Conservation (phyloP, 139 green algal genomes). For the Chlorella sp. region DNA sequence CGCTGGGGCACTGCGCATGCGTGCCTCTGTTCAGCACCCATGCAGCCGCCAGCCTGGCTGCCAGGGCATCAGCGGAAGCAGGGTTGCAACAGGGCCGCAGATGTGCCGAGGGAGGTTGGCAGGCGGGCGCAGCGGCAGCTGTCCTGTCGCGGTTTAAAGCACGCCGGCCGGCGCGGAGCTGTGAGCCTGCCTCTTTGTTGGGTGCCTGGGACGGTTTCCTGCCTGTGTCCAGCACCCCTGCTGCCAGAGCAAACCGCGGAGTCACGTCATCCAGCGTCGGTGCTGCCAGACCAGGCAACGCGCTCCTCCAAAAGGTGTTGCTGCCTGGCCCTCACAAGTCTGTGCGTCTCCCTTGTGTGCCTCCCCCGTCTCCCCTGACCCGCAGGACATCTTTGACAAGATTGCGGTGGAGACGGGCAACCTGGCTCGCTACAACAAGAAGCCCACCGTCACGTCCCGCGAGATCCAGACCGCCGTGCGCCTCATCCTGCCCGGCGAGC, state of each 20-base stretch:
- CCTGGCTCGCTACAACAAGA: constrained; percentile 85
- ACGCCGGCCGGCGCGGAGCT: too few species aligned
- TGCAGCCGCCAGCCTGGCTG: not conserved
- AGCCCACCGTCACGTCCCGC: constrained; percentile 80
- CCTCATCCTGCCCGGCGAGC: constrained; percentile 76
- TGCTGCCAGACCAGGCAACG: not conserved
- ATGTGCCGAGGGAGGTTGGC: not conserved
- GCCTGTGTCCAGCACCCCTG: too few species aligned
- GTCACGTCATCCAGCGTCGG: not conserved
- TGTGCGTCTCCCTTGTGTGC: not conserved
- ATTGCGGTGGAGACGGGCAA: constrained; percentile 70
- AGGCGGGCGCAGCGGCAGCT: not conserved
- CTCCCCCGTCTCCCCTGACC: not conserved
- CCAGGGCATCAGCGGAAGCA: not conserved
- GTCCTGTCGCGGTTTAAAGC: too few species aligned
- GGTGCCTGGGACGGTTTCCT: too few species aligned
- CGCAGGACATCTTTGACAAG: constrained; percentile 71
- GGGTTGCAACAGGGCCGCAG: too few species aligned
- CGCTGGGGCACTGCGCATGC: too few species aligned
- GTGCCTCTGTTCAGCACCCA: not conserved
- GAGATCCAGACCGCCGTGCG: constrained; percentile 87
- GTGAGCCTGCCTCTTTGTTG: too few species aligned
- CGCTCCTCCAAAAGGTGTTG: too few species aligned
- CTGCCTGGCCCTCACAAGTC: too few species aligned
- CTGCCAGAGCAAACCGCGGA: too few species aligned